Evolutionary conservation across 352 stramenopile species (phyloP), one percentile per base, ranked within the genome.

Genomic region (Phytophthora cryptogea): DNA sequence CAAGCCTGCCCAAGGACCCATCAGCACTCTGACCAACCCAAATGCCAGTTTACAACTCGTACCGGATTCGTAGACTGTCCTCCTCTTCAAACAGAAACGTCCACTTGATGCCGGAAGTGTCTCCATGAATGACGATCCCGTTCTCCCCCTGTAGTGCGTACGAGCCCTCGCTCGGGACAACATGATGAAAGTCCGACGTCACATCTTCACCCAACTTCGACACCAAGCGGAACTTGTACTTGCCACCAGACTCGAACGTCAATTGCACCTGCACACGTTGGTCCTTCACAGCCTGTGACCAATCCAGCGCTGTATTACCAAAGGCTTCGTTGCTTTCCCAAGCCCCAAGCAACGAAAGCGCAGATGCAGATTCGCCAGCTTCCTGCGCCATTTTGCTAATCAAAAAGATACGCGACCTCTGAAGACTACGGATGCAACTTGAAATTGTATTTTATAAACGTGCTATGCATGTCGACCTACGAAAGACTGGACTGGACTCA

Each of bases 281-380:
- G 9, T 83, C 70, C 45, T 89, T 89, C 8, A 93, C 60, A 23
- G 81, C 81, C 37, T 89, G 71, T 35, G 80, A 78, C 84, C 84
- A 93, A 59, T 93, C 84, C 16, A 93, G 63, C 33, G 78, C 46
- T 10, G 84, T 93, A 49, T 89, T 93, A 11, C 84, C 84, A 28
- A 93, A 91, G 5, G 80, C 81, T 23, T 93, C 84, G 2, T 76
- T 81, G 67, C 80, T 93, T 13, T 62, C 59, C 83, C 83, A 93
- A 26, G 54, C 23, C 13, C 83, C 83, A 11, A 70, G 16, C 0
- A 78, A 58, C 57, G 50, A 54, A n/a, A 32, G 23, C 20, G 51
- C 42, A 23, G 20, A 23, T 23, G 20, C 20, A 23, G 20, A 23
- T 23, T 23, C 20, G 20, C 20, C 20, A 31, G 20, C 37, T 36